Base-by-base conservation (phyloP, 768 basidiomycete genomes). In the Cubamyces sp. region DNA sequence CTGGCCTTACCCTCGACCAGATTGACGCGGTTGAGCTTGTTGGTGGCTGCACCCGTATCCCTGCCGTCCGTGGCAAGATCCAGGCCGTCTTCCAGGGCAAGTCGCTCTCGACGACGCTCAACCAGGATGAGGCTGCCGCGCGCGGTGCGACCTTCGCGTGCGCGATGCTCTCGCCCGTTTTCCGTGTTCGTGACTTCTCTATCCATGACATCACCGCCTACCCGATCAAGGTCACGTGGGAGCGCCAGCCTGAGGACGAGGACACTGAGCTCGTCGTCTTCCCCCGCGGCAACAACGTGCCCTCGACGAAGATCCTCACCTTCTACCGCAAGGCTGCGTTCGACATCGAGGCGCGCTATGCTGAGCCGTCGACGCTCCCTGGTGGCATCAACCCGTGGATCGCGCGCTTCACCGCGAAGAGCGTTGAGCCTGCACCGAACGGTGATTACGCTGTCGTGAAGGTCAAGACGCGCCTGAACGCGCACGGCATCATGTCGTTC, bases 71-170 rank as follows among this genome's bases (percentile, higher is more conserved):
- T 73, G 79, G 84, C 40, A 85, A 88, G 73, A 96, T 99, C 77
- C 87, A 91, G 71, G 81, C 84, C 34, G 90, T 87, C 64, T 95
- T 97, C 78, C 79, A 81, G 40, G 91, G 90, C 55, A 94, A 94
- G 77, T 60, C 77, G n/a, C 88, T 98, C 66, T 91, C 85, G 18
- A 90, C 89, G 68, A 98, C 97, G 34, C 87, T 96, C 73, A 99
- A 98, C 82, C 94, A 96, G 79, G 97, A 98, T 68, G 97, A 98
- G 79, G 96, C 97, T 62, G 83, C 95, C 68, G 94, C 94, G 9
- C 92, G 96, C 47, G 97, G 96, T 43, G 92, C 95, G 53, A 98
- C 97, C 57, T 97, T 99, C 75, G 87, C 94, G 40, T 98, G 96
- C 73, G 96, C 97, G 28, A 94, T 94, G 82, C 89, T 97, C 66